A percentile compares a stretch with the other conserved stretches of the same genome.
Conservation (phyloP, 208 protist genomes). For the Trypanosoma avium region DNA sequence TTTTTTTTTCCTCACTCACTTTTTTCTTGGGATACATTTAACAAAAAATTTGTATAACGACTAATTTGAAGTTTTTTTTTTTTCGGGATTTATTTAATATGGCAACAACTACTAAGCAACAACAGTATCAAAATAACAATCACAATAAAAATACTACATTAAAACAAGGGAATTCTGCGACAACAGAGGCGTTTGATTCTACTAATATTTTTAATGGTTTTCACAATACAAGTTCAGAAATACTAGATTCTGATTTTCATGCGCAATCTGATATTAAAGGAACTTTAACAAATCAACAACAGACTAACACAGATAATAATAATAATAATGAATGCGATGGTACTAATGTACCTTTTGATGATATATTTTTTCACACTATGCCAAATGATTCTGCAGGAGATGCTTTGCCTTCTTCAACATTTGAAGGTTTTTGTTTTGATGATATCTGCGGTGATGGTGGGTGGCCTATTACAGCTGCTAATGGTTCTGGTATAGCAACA, state of each 20-base stretch:
- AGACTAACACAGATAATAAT: neutral
- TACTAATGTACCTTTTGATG: conserved; percentile 16
- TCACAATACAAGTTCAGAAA: neutral
- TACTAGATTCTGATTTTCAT: neutral
- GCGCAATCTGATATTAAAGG: neutral
- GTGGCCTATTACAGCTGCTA: conserved; percentile 11
- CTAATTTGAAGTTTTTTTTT: too few relatives aligned
- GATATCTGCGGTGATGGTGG: conserved; percentile 18
- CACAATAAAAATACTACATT: too few relatives aligned
- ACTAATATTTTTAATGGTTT: too few relatives aligned
- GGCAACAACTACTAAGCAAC: too few relatives aligned
- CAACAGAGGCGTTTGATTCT: too few relatives aligned
- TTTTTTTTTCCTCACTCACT: neutral
- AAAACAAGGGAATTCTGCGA: too few relatives aligned
- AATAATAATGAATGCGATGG: neutral
- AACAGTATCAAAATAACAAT: too few relatives aligned
- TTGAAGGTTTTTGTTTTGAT: conserved; percentile 35
- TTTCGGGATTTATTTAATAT: too few relatives aligned
- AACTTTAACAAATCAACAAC: neutral
- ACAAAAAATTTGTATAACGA: too few relatives aligned
- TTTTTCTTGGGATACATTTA: too few relatives aligned
- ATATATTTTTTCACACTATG: conserved; percentile 28
- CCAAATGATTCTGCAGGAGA: conserved; percentile 3
- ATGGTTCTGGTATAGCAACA: too few relatives aligned
- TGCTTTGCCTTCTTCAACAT: neutral